Percentiles rank a stretch among this genome's conserved stretches.
These are phyloP conservation scores for Sugiyamaella paludigena DNA, from an alignment of 1,139 yeast species.

Conservation along the genomic window DNA sequence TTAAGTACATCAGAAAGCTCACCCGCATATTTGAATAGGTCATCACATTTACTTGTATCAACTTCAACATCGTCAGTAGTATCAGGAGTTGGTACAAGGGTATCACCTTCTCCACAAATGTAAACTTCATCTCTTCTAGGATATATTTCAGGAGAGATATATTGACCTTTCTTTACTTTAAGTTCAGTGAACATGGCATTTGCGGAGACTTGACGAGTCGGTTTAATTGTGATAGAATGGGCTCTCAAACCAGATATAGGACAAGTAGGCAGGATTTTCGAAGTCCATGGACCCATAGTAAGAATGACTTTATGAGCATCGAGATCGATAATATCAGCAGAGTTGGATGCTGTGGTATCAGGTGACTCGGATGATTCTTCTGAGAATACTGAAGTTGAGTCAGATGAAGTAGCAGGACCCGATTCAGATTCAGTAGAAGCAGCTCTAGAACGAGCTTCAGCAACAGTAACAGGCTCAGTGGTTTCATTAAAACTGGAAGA, in stretches of 20 bases:
- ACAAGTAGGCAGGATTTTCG: slow-evolving; percentile 82
- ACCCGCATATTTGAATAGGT: slow-evolving; percentile 77
- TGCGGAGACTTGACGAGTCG: slow-evolving; percentile 71
- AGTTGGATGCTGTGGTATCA: background rate
- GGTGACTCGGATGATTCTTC: too few relatives aligned
- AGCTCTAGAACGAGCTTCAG: background rate
- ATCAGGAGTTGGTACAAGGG: slow-evolving; percentile 86
- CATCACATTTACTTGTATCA: slow-evolving; percentile 83
- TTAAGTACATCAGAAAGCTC: slow-evolving; percentile 69
- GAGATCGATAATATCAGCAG: slow-evolving; percentile 31
- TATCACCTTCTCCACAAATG: slow-evolving; percentile 97
- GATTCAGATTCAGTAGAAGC: slow-evolving; percentile 1
- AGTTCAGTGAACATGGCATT: slow-evolving; percentile 93
- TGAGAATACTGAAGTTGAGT: background rate
- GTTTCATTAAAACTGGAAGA: background rate
- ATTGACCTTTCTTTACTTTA: slow-evolving; percentile 59
- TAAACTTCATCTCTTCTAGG: slow-evolving; percentile 95
- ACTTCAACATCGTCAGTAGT: slow-evolving; percentile 93
- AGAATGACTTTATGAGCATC: slow-evolving; percentile 75
- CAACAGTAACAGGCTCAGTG: slow-evolving; percentile 53
- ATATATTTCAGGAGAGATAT: slow-evolving; percentile 83
- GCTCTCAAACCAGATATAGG: slow-evolving; percentile 92
- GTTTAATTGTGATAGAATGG: slow-evolving; percentile 89
- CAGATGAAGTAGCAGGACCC: background rate
- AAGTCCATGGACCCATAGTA: slow-evolving; percentile 96